These are phyloP conservation scores for Xerocomellus intermedius DNA, from an alignment of 768 basidiomycete genomes.

Conservation along the genomic window DNA sequence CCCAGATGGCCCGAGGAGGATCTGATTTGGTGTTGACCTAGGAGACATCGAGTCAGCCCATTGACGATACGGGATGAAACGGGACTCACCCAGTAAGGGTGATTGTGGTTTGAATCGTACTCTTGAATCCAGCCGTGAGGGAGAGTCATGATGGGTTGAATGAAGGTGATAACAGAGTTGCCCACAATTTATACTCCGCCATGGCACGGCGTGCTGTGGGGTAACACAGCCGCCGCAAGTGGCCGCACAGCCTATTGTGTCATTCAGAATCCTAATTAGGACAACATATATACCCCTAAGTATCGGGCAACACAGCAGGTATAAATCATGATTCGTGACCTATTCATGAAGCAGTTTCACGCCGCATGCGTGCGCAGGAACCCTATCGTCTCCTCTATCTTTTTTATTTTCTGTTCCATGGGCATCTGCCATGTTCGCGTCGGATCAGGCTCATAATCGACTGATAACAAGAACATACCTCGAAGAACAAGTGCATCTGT, in stretches of 20 bases:
- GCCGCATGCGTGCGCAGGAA: slow-evolving; percentile 30
- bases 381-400: slow-evolving; percentile 49
- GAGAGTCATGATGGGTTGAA: slow-evolving; percentile 33
- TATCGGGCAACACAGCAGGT: neutral
- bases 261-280: neutral
- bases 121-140: slow-evolving; percentile 60
- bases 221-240: slow-evolving; percentile 2
- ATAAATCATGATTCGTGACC: neutral
- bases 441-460: neutral
- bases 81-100: slow-evolving; percentile 48
- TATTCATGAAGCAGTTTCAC: neutral
- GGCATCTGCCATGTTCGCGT: slow-evolving; percentile 43
- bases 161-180: neutral
- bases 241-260: neutral
- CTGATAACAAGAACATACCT: slow-evolving; percentile 34
- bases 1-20: slow-evolving; percentile 70
- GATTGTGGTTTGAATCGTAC: slow-evolving; percentile 41
- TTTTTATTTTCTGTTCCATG: slow-evolving; percentile 50
- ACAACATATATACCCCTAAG: neutral
- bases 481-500: slow-evolving; percentile 51
- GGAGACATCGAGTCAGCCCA: neutral
- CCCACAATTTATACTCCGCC: neutral
- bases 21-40: slow-evolving; percentile 63
- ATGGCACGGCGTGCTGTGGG: slow-evolving; percentile 19
- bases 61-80: no score